Evolutionary conservation across 2,329 filamentous ascomycete genomes (phyloP), one percentile per base, ranked within the genome.

Genomic region (Cladosporium sp.): DNA sequence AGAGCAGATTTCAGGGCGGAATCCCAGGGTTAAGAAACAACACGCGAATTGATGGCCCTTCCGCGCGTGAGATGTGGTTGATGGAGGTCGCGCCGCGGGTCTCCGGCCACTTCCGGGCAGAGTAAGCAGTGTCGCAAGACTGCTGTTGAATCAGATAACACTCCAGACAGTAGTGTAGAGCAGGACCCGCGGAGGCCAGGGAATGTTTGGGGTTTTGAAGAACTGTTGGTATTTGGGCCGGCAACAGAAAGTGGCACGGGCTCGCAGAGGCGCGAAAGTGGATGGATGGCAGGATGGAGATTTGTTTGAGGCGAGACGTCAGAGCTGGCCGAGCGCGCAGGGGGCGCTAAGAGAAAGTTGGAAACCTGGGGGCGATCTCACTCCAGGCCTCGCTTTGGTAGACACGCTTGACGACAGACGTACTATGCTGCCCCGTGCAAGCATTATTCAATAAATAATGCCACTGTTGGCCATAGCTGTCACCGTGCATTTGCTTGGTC

Each of bases 361-460:
- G 5, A 4, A 45, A 45, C 36, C 43, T 30, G 20, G 19, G 43
- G 15, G 43, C 42, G 27, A 30, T 24, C 24, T 30, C 8, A 12
- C n/a, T n/a, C n/a, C n/a, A n/a, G n/a, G n/a, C n/a, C n/a, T n/a
- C n/a, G n/a, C n/a, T n/a, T n/a, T 30, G 18, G 32, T 29, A 29
- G 43, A 45, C 32, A 45, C 43, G 18, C 30, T 22, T 45, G 43
- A 45, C 43, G 43, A 45, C 22, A 37, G 15, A 12, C 19, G 32
- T 45, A 30, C 24, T 20, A 7, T 20, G 4, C 38, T 41, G 22
- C 22, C 2, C 8, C 7, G 20, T 2, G n/a, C n/a, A n/a, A n/a
- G n/a, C n/a, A n/a, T n/a, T n/a, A n/a, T n/a, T n/a, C n/a, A n/a
- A n/a, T n/a, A n/a, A n/a, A n/a, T n/a, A n/a, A n/a, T n/a, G n/a